Evolutionary conservation across 805 yeast species (phyloP).

Genomic region (Candida railenensis): DNA sequence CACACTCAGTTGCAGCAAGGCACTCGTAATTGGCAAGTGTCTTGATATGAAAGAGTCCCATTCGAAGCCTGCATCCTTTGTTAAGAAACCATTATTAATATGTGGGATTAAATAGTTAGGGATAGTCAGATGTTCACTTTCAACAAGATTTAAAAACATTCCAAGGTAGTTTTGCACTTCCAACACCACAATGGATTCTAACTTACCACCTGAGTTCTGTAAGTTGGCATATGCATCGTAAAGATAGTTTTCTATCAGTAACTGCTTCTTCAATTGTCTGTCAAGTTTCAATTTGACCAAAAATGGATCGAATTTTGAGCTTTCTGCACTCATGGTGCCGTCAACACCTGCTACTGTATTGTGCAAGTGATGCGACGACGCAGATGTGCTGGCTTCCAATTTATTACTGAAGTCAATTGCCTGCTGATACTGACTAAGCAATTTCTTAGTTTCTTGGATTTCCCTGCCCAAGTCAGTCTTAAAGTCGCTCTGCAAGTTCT

Average conservation of each 20-base stretch:
- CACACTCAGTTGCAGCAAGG: slow-evolving; percentile 12
- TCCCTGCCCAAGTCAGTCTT: slow-evolving; percentile 72
- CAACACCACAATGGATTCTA: slow-evolving; percentile 80
- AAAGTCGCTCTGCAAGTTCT: slow-evolving; percentile 79
- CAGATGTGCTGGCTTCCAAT: slow-evolving; percentile 21
- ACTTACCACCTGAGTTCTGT: slow-evolving; percentile 83
- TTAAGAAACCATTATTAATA: slow-evolving; percentile 54
- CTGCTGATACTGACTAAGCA: slow-evolving; percentile 50
- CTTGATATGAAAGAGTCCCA: slow-evolving; percentile 82
- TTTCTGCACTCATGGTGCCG: slow-evolving; percentile 19
- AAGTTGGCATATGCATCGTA: slow-evolving; percentile 87
- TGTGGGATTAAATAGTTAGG: slow-evolving; percentile 65
- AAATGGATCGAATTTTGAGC: slow-evolving; percentile 74
- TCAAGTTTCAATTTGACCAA: slow-evolving; percentile 71
- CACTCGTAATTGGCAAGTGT: slow-evolving; percentile 46
- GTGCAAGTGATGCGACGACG: slow-evolving; percentile 11
- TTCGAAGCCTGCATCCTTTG: slow-evolving; percentile 77
- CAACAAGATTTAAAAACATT: slow-evolving; percentile 66
- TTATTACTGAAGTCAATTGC: slow-evolving; percentile 65
- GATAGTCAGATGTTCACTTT: slow-evolving; percentile 71
- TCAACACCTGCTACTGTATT: slow-evolving; percentile 26
- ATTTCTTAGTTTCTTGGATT: slow-evolving; percentile 30
- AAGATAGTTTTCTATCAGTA: slow-evolving; percentile 79
- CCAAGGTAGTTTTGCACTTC: slow-evolving; percentile 84
- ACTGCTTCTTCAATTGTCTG: slow-evolving; percentile 71